Evolutionary conservation across 2,329 filamentous ascomycete genomes (phyloP), one percentile per base, ranked within the genome.

Genomic region (Penicillium fuscoglaucum): DNA sequence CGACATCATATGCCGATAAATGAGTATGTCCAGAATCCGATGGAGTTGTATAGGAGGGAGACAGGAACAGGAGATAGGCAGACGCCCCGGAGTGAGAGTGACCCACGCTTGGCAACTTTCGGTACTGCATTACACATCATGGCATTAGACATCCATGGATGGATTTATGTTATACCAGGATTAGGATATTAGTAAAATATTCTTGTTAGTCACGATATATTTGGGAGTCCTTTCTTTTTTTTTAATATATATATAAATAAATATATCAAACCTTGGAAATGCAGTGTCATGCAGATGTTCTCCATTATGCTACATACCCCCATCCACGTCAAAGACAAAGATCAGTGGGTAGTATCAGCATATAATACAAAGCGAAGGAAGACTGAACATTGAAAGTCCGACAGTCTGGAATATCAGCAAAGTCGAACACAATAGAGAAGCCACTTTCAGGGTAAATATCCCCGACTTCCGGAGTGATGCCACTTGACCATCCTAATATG

Each of bases 1-100:
- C 66, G 62, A 66, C 72, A 75, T 74, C 60, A 61, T 71, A 43
- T 54, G 52, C 40, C 52, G 52, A 55, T 49, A 31, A 39, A 37
- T 9, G n/a, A 26, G 33, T 41, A 40, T 33, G 26, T 49, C 31
- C 43, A 57, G 49, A 44, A 52, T n/a, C 40, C 49, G 45, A 58
- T 56, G 60, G 50, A 62, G 50, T 50, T 35, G 48, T 52, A 46
- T 52, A 56, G 49, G 55, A 55, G 35, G 47, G 46, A 48, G 19
- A 37, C 31, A 46, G 52, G 49, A 46, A 37, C 31, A 46, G 52
- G 49, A 46, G 51, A 31, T 21, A 59, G 52, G 47, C 57, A 59
- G 51, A 57, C 48, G 33, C 52, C 55, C 55, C 52, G 51, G 56
- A 52, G 49, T 35, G 46, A 37, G 35, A 58, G 29, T 37, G 52